phyloP scores from a whole-genome alignment of 345 rosid species.

The Arabis hirsuta region DNA sequence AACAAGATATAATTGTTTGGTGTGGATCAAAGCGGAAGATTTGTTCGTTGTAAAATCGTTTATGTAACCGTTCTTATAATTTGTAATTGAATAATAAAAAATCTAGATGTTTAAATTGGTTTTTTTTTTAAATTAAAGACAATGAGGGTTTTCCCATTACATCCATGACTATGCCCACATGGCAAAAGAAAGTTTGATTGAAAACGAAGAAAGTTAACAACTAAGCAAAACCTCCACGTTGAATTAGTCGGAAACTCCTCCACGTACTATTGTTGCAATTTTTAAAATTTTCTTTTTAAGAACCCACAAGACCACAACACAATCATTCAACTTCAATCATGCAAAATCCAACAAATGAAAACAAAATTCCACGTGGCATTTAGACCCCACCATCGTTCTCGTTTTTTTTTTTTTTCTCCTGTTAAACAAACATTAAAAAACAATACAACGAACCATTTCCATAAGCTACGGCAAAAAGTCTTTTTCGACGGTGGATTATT shows the following conservation, averaged over 20 bases:
- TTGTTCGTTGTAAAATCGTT: too few species aligned
- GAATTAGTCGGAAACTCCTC: slow-evolving; percentile 34
- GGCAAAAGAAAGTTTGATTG: slow-evolving; percentile 35
- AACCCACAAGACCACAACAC: slow-evolving; percentile 17
- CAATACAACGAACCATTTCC: background rate
- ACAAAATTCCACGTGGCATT: slow-evolving; percentile 29
- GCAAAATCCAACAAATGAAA: slow-evolving; percentile 8
- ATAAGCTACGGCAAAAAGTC: slow-evolving; percentile 17
- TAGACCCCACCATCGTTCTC: slow-evolving; percentile 34
- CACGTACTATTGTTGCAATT: background rate
- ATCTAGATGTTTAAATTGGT: too few species aligned
- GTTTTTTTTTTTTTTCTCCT: background rate
- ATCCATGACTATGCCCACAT: slow-evolving; percentile 40
- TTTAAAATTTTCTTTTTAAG: background rate
- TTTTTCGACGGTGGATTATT: slow-evolving; percentile 27
- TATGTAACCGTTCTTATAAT: too few species aligned
- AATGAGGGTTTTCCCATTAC: slow-evolving; percentile 30
- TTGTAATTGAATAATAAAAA: too few species aligned
- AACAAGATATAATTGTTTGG: too few species aligned
- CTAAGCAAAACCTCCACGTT: slow-evolving; percentile 30
- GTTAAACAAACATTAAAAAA: background rate
- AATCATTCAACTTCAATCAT: slow-evolving; percentile 41
- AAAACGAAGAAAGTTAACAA: slow-evolving; percentile 40
- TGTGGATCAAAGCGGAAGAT: too few species aligned
- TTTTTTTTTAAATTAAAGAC: too few species aligned